Percentiles rank a stretch among this genome's conserved stretches.
Conservation (phyloP, 2,329 filamentous ascomycete species). For the Cladosporium velox region DNA sequence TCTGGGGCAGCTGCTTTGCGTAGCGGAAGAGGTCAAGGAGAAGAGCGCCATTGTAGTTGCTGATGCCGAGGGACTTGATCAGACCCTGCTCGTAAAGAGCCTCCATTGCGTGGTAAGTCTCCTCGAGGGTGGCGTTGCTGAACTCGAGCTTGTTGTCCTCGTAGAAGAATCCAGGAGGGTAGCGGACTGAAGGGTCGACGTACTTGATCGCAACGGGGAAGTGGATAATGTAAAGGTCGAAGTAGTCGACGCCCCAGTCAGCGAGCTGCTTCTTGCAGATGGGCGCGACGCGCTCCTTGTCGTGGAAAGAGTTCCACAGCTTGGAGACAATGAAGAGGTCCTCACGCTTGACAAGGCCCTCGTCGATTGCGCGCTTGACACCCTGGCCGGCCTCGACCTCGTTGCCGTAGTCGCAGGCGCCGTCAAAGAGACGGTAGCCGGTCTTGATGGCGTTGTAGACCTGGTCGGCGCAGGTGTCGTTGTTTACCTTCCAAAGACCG, state of each 20-base stretch:
- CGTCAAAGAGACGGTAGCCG: slow-evolving; percentile 63
- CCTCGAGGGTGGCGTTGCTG: slow-evolving; percentile 71
- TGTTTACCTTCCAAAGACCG: slow-evolving; percentile 82
- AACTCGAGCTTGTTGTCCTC: slow-evolving; percentile 64
- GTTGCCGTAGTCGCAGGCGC: slow-evolving; percentile 76
- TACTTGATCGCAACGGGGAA: slow-evolving; percentile 86
- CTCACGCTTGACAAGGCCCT: slow-evolving; percentile 77
- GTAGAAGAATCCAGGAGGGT: slow-evolving; percentile 74
- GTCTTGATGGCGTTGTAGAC: slow-evolving; percentile 72
- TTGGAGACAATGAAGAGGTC: slow-evolving; percentile 93
- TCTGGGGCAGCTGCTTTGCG: slow-evolving; percentile 71
- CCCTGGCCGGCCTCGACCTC: slow-evolving; percentile 77
- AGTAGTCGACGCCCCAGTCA: slow-evolving; percentile 85
- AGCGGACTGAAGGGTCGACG: slow-evolving; percentile 75
- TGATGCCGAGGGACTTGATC: slow-evolving; percentile 73
- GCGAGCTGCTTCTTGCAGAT: slow-evolving; percentile 75
- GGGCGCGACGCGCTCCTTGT: slow-evolving; percentile 72
- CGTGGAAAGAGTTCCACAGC: slow-evolving; percentile 92
- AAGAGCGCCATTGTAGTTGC: slow-evolving; percentile 78
- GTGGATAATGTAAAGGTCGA: slow-evolving; percentile 78
- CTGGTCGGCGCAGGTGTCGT: slow-evolving; percentile 69
- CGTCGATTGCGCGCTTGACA: slow-evolving; percentile 75
- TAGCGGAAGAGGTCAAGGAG: slow-evolving; percentile 79
- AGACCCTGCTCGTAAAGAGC: slow-evolving; percentile 68
- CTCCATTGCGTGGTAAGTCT: slow-evolving; percentile 85